phyloP scores from a whole-genome alignment of 2,329 filamentous ascomycete genomes.

The Nemania diffusa region DNA sequence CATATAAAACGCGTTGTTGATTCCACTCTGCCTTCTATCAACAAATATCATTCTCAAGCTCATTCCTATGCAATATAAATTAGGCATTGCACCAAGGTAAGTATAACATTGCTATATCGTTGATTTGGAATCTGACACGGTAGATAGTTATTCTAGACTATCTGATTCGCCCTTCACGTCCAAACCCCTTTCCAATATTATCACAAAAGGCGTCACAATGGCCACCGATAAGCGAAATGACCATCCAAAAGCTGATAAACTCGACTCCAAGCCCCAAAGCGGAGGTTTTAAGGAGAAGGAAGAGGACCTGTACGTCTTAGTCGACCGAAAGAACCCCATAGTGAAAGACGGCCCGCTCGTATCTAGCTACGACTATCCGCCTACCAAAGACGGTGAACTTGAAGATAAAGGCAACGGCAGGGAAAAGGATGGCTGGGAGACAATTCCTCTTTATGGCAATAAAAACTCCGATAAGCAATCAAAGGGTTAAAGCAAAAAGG shows the following conservation, averaged over 20 bases:
- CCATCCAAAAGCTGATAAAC: not conserved
- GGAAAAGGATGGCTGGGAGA: constrained; percentile 11
- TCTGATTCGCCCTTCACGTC: not conserved
- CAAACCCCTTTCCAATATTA: not conserved
- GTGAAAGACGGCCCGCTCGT: not conserved
- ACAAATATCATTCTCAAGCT: not conserved
- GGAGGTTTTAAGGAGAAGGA: not conserved
- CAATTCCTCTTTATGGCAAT: not conserved
- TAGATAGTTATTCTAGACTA: not conserved
- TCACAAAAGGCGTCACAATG: not conserved
- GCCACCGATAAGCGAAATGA: not conserved
- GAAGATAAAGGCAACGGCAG: not conserved
- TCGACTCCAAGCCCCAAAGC: not conserved
- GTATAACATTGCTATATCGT: too few species aligned
- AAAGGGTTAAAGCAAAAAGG: not conserved
- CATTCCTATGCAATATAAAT: too few species aligned
- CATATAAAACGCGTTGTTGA: not conserved
- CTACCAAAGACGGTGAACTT: not conserved
- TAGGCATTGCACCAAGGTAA: too few species aligned
- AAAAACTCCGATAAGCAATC: not conserved
- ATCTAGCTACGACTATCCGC: not conserved
- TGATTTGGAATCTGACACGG: not conserved
- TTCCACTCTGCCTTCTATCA: not conserved
- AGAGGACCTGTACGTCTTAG: constrained; percentile 15
- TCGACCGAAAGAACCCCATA: not conserved